Conservation (phyloP, 768 basidiomycete species). For the Boletus rubropictus region DNA sequence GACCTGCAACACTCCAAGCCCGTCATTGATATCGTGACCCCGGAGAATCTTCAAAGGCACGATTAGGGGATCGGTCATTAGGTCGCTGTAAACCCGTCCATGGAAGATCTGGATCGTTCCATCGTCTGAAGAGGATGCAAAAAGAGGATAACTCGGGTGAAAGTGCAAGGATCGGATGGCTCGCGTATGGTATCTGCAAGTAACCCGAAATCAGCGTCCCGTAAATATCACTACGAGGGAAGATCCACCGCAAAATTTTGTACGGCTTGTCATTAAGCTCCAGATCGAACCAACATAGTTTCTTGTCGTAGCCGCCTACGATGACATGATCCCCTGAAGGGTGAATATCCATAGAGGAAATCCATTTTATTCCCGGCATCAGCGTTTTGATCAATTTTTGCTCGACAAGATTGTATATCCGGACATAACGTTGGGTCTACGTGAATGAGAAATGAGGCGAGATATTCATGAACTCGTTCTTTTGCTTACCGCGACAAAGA, state of each 20-base stretch:
- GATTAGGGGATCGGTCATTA: conserved; percentile 95
- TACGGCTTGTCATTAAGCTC: conserved; percentile 96
- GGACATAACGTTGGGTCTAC: conserved; percentile 94
- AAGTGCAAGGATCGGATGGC: conserved; percentile 92
- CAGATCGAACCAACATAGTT: conserved; percentile 98
- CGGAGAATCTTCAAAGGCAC: conserved; percentile 94
- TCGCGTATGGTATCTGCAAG: conserved; percentile 78
- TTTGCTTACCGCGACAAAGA: conserved; percentile 88
- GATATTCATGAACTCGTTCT: conserved; percentile 7
- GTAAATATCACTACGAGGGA: neutral
- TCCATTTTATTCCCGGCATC: conserved; percentile 93
- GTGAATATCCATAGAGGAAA: conserved; percentile 95
- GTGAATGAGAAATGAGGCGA: conserved; percentile 7
- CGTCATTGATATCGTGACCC: conserved; percentile 82
- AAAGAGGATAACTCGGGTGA: conserved; percentile 91
- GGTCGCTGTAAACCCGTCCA: conserved; percentile 86
- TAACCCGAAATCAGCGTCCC: conserved; percentile 8
- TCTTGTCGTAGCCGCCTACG: conserved; percentile 95
- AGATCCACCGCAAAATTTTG: conserved; percentile 77
- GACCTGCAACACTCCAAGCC: conserved; percentile 86
- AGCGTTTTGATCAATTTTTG: conserved; percentile 94
- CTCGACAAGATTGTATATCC: conserved; percentile 89
- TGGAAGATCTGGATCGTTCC: conserved; percentile 98
- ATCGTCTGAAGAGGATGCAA: conserved; percentile 95
- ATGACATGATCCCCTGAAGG: conserved; percentile 94